phyloP scores from a whole-genome alignment of 2,329 filamentous ascomycete species.

The Aureobasidium namibiae region DNA sequence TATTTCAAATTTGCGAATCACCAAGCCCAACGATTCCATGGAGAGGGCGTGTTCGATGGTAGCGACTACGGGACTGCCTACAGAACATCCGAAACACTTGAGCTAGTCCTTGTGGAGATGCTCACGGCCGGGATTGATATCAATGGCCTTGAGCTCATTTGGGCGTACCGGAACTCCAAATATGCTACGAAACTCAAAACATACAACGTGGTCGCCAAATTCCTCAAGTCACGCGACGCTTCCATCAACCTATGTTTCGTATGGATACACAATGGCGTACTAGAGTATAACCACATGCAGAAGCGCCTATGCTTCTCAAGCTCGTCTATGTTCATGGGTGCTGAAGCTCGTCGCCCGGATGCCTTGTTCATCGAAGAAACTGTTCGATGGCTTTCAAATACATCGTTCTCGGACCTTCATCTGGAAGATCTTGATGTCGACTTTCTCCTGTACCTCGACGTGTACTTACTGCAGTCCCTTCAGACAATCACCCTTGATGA shows the following conservation, averaged over 20 bases:
- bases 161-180: not conserved
- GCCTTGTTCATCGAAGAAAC: not conserved
- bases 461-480: not conserved
- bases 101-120: not conserved
- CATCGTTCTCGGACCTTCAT: not conserved
- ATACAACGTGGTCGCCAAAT: not conserved
- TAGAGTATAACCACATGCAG: not conserved
- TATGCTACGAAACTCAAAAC: not conserved
- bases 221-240: not conserved
- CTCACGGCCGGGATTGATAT: not conserved
- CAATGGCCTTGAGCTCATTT: not conserved
- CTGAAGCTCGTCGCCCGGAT: not conserved
- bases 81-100: not conserved
- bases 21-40: not conserved
- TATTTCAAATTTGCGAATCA: not conserved
- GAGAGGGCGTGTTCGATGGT: not conserved
- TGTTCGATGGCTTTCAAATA: not conserved
- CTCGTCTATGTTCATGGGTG: not conserved
- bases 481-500: not conserved
- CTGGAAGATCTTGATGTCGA: not conserved
- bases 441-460: not conserved
- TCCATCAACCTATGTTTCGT: not conserved
- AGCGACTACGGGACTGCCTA: not conserved
- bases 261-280: not conserved
- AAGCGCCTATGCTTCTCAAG: not conserved